A percentile compares a stretch with the other conserved stretches of the same genome.
Conservation (phyloP, 352 stramenopile genomes). For the Phytophthora crassamura region DNA sequence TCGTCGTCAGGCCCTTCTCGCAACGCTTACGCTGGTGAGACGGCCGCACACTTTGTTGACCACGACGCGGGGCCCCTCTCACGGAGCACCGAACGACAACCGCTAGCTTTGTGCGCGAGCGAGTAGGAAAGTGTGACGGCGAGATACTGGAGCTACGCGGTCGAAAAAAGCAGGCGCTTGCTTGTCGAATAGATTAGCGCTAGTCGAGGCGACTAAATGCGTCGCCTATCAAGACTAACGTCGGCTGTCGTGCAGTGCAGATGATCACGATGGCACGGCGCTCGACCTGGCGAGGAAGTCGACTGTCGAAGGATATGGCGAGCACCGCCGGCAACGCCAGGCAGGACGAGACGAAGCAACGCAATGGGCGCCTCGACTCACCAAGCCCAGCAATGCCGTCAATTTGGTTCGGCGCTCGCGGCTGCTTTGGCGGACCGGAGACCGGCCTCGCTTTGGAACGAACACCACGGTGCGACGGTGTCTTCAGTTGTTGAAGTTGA, state of each 20-base stretch:
- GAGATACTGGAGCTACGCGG: too few relatives aligned
- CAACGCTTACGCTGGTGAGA: conserved; percentile 22
- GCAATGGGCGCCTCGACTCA: conserved; percentile 2
- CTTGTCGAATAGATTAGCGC: conserved; percentile 19
- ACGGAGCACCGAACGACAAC: not conserved
- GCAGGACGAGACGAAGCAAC: not conserved
- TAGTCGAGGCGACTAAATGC: conserved; percentile 23
- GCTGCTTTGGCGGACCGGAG: not conserved
- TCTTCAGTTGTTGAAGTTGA: not conserved
- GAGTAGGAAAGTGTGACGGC: too few relatives aligned
- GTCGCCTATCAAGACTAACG: conserved; percentile 11
- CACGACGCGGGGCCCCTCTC: conserved; percentile 10
- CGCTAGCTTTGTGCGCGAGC: too few relatives aligned
- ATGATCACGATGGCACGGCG: conserved; percentile 23
- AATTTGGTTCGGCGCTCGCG: not conserved
- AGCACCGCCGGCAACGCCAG: conserved; percentile 10
- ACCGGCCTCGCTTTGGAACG: too few relatives aligned
- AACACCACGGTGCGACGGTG: not conserved
- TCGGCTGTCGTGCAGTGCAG: not conserved
- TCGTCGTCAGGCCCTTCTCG: conserved; percentile 15
- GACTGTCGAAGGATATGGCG: conserved; percentile 26
- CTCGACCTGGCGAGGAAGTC: conserved; percentile 10
- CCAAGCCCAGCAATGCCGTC: not conserved
- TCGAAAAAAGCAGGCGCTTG: not conserved
- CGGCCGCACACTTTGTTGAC: not conserved